Evolutionary conservation across 2,329 filamentous ascomycete genomes (phyloP).

Genomic region (Penicillium corylophilum): DNA sequence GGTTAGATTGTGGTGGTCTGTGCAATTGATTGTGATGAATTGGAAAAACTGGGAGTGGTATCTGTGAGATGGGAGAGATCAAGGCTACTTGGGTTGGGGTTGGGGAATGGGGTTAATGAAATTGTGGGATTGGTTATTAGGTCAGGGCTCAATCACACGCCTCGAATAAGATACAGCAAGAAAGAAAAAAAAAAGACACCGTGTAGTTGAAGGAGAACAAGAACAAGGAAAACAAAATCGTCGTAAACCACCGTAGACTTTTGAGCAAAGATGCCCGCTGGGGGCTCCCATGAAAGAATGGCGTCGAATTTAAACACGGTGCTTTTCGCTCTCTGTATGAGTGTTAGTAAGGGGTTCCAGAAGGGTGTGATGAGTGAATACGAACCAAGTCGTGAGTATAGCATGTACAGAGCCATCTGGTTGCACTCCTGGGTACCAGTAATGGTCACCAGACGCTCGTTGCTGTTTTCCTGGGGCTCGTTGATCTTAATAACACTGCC

Average conservation of each 20-base stretch:
- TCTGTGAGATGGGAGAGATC: not conserved
- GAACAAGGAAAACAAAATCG: conserved; percentile 15
- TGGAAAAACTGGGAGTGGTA: not conserved
- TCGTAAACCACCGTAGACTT: conserved; percentile 28
- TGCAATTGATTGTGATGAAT: not conserved
- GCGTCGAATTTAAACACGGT: conserved; percentile 56
- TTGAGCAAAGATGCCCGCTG: conserved; percentile 17
- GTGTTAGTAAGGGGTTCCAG: conserved; percentile 5
- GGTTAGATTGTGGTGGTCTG: not conserved
- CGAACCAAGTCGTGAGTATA: conserved; percentile 91
- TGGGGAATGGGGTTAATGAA: conserved; percentile 8
- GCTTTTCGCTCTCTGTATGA: conserved; percentile 69
- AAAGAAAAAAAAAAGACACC: conserved; percentile 21
- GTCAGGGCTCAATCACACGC: conserved; percentile 21
- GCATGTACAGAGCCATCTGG: conserved; percentile 99
- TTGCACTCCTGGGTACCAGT: conserved; percentile 98
- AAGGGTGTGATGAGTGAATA: not conserved
- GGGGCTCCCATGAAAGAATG: conserved; percentile 6
- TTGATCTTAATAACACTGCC: conserved; percentile 99
- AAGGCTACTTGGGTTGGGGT: conserved; percentile 19
- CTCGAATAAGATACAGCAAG: conserved; percentile 37
- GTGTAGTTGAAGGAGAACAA: conserved; percentile 12
- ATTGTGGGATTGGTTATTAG: conserved; percentile 26
- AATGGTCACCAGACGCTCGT: conserved; percentile 94
- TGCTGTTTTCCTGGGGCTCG: conserved; percentile 97